A percentile compares a stretch with the other conserved stretches of the same genome.
Conservation (phyloP, 306 rosid species). For the Dicorynia guianensis region DNA sequence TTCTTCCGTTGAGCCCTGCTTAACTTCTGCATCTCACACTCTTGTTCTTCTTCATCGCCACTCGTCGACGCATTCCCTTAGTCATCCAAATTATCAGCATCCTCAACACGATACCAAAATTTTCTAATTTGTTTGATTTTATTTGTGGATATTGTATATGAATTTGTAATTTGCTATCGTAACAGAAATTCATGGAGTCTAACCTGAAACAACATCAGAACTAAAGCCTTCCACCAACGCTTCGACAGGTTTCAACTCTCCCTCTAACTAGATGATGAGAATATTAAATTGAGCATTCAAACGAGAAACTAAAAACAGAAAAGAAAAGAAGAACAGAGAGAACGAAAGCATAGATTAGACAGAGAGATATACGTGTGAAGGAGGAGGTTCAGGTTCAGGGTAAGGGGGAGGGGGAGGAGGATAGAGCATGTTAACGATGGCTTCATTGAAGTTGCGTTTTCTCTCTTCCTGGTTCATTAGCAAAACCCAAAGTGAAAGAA, state of each 20-base stretch:
- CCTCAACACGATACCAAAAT: background rate
- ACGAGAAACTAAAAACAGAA: background rate
- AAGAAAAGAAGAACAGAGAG: background rate
- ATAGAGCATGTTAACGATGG: constrained; percentile 61
- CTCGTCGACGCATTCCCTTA: constrained; percentile 44
- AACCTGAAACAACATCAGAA: constrained; percentile 52
- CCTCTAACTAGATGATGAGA: background rate
- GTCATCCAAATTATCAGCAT: constrained; percentile 33
- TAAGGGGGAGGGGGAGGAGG: constrained; percentile 52
- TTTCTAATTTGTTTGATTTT: background rate
- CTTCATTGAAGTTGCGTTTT: constrained; percentile 72
- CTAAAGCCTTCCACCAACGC: constrained; percentile 9
- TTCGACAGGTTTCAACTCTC: constrained; percentile 23
- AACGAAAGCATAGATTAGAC: background rate
- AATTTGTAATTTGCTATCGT: background rate
- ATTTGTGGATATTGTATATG: background rate
- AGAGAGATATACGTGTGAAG: background rate
- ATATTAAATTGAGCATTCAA: background rate
- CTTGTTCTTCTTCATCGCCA: constrained; percentile 40
- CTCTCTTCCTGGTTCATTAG: constrained; percentile 61
- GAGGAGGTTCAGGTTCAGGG: constrained; percentile 19
- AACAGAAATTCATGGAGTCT: background rate
- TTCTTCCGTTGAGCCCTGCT: constrained; percentile 77
- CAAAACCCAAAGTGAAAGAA: background rate
- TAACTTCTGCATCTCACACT: constrained; percentile 44